Evolutionary conservation across 306 rosid genomes (phyloP).

Genomic region (Malus asiatica): DNA sequence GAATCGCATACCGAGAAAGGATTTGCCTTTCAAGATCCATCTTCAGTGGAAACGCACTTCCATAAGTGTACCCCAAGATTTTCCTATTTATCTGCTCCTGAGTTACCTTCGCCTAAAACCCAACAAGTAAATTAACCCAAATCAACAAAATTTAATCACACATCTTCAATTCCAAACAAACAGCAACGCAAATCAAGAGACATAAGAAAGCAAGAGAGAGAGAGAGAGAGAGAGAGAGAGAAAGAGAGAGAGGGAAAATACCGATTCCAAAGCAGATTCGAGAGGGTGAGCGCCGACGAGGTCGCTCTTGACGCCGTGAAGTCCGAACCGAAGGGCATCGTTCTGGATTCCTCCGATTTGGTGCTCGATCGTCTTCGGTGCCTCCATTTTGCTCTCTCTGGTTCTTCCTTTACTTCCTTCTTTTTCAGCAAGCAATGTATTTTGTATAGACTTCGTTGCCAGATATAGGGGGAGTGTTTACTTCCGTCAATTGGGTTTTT

Average conservation of each 20-base stretch:
- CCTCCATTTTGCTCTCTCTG: constrained; percentile 35
- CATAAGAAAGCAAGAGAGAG: background rate
- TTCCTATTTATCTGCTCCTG: constrained; percentile 55
- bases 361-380: constrained; percentile 57
- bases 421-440: constrained; percentile 5
- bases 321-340: constrained; percentile 75
- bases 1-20: constrained; percentile 47
- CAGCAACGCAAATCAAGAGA: background rate
- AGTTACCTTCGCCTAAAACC: constrained; percentile 31
- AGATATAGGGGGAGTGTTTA: background rate
- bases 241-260: constrained; percentile 17
- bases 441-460: background rate
- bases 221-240: background rate
- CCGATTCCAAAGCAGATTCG: constrained; percentile 61
- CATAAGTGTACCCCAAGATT: constrained; percentile 49
- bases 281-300: constrained; percentile 69
- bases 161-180: background rate
- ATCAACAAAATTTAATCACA: background rate
- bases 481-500: background rate
- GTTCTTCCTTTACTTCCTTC: background rate
- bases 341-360: constrained; percentile 85
- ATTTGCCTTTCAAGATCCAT: constrained; percentile 75
- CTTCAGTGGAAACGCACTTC: constrained; percentile 74
- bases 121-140: background rate
- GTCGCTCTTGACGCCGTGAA: constrained; percentile 64